A percentile compares a stretch with the other conserved stretches of the same genome.
phyloP scores from a whole-genome alignment of 2,329 filamentous ascomycete species.

The Phialophora verrucosa region DNA sequence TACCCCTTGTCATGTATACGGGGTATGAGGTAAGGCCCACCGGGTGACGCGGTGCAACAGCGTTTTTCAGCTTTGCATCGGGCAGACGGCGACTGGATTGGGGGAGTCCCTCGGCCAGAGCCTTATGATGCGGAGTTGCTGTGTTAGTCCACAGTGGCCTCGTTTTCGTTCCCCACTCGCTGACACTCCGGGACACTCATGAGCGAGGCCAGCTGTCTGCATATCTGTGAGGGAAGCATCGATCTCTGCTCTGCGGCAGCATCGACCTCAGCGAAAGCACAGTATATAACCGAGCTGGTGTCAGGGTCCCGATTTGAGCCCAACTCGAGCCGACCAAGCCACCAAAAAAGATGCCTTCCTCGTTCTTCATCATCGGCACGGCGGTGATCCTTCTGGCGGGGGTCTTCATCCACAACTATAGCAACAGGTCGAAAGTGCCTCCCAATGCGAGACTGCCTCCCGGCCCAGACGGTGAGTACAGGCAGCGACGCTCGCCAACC shows the following conservation, averaged over 20 bases:
- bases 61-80: not conserved
- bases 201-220: not conserved
- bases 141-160: not conserved
- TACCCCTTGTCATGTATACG: not conserved
- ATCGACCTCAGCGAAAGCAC: not conserved
- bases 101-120: not conserved
- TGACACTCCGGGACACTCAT: not conserved
- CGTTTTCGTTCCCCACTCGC: not conserved
- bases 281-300: not conserved
- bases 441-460: slow-evolving; percentile 18
- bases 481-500: not conserved
- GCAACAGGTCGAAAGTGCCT: slow-evolving; percentile 10
- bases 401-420: slow-evolving; percentile 15
- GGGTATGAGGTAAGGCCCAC: not conserved
- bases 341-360: slow-evolving; percentile 11
- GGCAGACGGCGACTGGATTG: not conserved
- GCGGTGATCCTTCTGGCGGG: slow-evolving; percentile 7
- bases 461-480: slow-evolving; percentile 21
- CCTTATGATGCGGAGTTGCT: slow-evolving; percentile 1
- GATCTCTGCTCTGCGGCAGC: not conserved
- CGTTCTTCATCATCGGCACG: slow-evolving; percentile 3
- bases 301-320: not conserved
- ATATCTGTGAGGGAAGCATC: not conserved
- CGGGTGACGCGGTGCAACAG: not conserved
- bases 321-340: not conserved